phyloP scores from a whole-genome alignment of 2,329 filamentous ascomycete genomes.

The Colletotrichum gloeosporioides region DNA sequence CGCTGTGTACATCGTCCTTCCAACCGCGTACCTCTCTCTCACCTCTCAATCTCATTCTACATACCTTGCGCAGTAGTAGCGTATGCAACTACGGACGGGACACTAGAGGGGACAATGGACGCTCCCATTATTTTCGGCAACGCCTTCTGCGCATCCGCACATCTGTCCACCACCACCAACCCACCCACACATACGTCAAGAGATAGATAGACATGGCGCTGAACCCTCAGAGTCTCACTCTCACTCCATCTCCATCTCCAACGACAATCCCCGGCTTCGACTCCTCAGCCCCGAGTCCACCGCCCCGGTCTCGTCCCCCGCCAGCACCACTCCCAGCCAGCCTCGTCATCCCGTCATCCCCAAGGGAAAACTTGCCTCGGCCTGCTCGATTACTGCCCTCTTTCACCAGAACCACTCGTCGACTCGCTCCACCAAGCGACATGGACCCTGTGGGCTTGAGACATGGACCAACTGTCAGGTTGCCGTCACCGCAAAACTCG shows the following conservation, averaged over 20 bases:
- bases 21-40: background rate
- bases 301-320: background rate
- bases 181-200: background rate
- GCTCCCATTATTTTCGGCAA: slow-evolving; percentile 6
- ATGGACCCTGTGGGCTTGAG: background rate
- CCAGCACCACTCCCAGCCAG: background rate
- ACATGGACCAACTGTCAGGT: background rate
- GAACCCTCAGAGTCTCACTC: slow-evolving; percentile 12
- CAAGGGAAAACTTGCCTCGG: background rate
- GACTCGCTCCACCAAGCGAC: background rate
- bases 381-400: background rate
- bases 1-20: background rate
- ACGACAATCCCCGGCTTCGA: background rate
- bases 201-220: background rate
- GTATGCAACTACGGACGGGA: background rate
- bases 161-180: background rate
- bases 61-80: background rate
- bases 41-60: background rate
- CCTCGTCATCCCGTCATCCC: background rate
- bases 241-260: background rate
- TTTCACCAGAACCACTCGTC: background rate
- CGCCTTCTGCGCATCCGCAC: background rate
- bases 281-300: background rate
- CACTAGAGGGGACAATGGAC: background rate
- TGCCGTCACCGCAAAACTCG: background rate